Base-by-base conservation (phyloP, 2,329 filamentous ascomycete genomes). In the Nothophoma quercina region DNA sequence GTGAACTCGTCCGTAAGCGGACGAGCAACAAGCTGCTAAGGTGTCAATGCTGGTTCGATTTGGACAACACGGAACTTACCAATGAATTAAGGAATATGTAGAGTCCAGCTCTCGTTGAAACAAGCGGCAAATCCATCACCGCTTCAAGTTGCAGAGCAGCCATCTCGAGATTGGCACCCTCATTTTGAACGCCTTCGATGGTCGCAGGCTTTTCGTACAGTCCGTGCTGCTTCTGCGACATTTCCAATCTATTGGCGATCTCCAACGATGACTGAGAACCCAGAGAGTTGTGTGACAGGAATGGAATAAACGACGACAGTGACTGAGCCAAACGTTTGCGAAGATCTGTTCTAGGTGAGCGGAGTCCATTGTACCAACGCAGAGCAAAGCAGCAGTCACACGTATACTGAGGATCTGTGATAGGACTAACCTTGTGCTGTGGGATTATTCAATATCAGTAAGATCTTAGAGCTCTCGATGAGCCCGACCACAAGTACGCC, bases 51-150 rank as follows among this genome's bases (percentile, higher is more conserved):
- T 13, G 12, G 23, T 6, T 15, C 2, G 54, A 10, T 10, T 8
- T 10, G 22, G 5, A 19, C 18, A 21, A 22, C 13, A 51, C 32
- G 32, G 7, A 5, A 70, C 85, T 60, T 78, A 95, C 89, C 70
- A 89, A 83, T 48, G 91, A 86, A 69, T 92, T 95, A 7, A 97
- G 78, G 70, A 93, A 95, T 6, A 96, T 81, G 68, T 95, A 96
- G 48, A 96, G 79, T 5, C 90, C 92, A 43, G 90, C 89, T 71
- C 91, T 84, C 3, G 91, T 90, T 60, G 90, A 91, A 39, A 88
- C 79, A 23, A 86, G 79, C 3, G 89, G 88, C 8, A 93, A 76
- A 41, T 96, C 90, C 21, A 83, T 78, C 8, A 87, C 69, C 12
- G 78, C 74, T 56, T 84, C 80, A 29, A 84, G 79, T 44, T 84